A percentile compares a stretch with the other conserved stretches of the same genome.
These are phyloP conservation scores for Eremochloa ophiuroides DNA, from an alignment of 176 grass and related monocot genomes.

Conservation along the genomic window DNA sequence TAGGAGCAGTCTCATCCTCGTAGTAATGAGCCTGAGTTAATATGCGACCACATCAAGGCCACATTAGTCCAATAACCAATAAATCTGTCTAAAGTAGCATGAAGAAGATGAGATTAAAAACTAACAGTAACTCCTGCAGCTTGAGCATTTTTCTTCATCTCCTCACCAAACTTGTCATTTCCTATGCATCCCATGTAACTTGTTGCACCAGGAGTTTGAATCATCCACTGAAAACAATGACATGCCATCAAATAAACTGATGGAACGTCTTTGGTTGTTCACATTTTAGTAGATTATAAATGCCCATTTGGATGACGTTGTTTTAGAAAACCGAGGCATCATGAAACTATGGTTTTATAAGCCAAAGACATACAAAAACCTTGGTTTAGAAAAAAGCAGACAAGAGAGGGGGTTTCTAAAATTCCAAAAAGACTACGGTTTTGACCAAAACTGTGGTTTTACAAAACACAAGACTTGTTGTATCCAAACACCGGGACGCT, in stretches of 20 bases:
- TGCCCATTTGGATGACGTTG: background rate
- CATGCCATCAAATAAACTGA: slow-evolving; percentile 38
- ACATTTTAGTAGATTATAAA: background rate
- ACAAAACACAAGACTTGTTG: background rate
- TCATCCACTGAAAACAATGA: slow-evolving; percentile 77
- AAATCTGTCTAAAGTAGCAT: background rate
- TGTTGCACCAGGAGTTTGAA: slow-evolving; percentile 85
- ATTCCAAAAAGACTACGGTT: background rate
- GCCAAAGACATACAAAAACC: background rate
- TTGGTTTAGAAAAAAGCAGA: background rate
- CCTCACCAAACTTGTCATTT: slow-evolving; percentile 95
- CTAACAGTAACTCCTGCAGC: slow-evolving; percentile 82
- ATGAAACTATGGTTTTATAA: background rate
- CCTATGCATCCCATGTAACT: slow-evolving; percentile 97
- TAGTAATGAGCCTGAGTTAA: slow-evolving; percentile 76
- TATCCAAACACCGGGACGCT: background rate
- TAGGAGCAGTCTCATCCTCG: slow-evolving; percentile 74
- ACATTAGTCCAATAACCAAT: background rate
- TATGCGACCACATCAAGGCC: slow-evolving; percentile 11
- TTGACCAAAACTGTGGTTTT: background rate
- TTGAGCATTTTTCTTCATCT: slow-evolving; percentile 84
- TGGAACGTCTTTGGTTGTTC: background rate
- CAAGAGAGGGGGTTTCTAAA: background rate
- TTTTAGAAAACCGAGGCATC: background rate
- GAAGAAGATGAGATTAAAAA: background rate